Conservation (phyloP, 1,284 basidiomycete genomes). For the Ganoderma lucidum region DNA sequence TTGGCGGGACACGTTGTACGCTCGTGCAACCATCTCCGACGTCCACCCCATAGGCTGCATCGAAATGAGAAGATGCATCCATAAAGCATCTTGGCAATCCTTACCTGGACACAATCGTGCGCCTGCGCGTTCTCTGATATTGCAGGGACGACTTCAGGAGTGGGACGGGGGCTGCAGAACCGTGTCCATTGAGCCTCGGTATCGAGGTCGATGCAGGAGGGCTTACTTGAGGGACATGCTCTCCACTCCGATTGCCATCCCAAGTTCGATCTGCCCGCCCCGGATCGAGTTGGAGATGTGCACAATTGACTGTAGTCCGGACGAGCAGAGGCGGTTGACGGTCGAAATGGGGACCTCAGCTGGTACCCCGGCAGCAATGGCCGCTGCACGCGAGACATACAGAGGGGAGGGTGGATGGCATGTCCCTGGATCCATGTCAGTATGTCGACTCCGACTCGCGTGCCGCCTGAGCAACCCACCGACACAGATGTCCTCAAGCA, state of each 20-base stretch:
- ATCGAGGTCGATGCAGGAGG: constrained; percentile 3
- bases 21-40: constrained; percentile 84
- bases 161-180: constrained; percentile 72
- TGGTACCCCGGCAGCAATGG: constrained; percentile 84
- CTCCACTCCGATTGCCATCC: constrained; percentile 84
- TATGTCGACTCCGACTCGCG: not conserved
- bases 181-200: not conserved
- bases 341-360: constrained; percentile 73
- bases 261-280: constrained; percentile 73
- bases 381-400: constrained; percentile 81
- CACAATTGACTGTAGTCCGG: constrained; percentile 87
- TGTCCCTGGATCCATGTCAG: constrained; percentile 57
- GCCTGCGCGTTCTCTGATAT: constrained; percentile 64
- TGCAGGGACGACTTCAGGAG: constrained; percentile 70
- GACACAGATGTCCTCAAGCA: constrained; percentile 84
- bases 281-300: constrained; percentile 83
- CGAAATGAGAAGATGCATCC: not conserved
- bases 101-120: constrained; percentile 79
- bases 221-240: constrained; percentile 85
- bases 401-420: constrained; percentile 87
- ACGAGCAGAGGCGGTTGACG: constrained; percentile 87
- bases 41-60: constrained; percentile 94
- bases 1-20: constrained; percentile 76
- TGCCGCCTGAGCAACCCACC: constrained; percentile 51
- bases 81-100: constrained; percentile 24